Evolutionary conservation across 2,329 filamentous ascomycete genomes (phyloP), one percentile per base, ranked within the genome.

Genomic region (Trichoderma brevicompactum): DNA sequence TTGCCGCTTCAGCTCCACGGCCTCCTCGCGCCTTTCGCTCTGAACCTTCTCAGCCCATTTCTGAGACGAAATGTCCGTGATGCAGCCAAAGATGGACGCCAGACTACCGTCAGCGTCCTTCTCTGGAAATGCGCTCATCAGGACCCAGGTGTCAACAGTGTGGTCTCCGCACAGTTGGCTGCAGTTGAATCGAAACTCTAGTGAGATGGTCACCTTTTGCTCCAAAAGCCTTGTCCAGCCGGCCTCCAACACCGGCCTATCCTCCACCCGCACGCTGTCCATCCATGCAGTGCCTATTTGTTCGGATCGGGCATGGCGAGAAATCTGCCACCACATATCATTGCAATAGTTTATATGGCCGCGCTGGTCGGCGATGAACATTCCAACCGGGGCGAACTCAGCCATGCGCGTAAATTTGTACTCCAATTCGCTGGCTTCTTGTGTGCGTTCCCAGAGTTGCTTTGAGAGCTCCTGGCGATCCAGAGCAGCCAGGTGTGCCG

Each of bases 1-100:
- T 68, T 90, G 87, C 28, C 87, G 82, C 75, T 95, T 95, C 67
- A 93, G 82, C 74, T 94, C 90, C 2, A 94, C 86, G 0, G 92
- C 92, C 74, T 95, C 92, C 72, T 94, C 87, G 72, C 91, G 89
- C 65, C 91, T 87, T 50, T 88, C 84, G 71, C 86, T 92, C 75
- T 96, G 91, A 40, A 92, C 87, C 53, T 89, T 88, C 75, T 96
- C 92, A 1, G 92, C 92, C 82, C 89, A 89, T 75, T 96, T 96
- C 74, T 95, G 91, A 62, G 90, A 86, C 17, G 90, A 92, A 69
- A 96, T 96, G 72, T 96, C 92, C 0, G 92, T 94, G 59, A 96
- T 89, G 72, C 88, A 91, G 60, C 90, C 91, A 70, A 94, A 93
- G 2, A 93, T 89, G 67, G 88, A 87, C 78, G 92, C 92, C 59